phyloP scores from a whole-genome alignment of 2,329 filamentous ascomycete genomes.

The Colletotrichum melonis region DNA sequence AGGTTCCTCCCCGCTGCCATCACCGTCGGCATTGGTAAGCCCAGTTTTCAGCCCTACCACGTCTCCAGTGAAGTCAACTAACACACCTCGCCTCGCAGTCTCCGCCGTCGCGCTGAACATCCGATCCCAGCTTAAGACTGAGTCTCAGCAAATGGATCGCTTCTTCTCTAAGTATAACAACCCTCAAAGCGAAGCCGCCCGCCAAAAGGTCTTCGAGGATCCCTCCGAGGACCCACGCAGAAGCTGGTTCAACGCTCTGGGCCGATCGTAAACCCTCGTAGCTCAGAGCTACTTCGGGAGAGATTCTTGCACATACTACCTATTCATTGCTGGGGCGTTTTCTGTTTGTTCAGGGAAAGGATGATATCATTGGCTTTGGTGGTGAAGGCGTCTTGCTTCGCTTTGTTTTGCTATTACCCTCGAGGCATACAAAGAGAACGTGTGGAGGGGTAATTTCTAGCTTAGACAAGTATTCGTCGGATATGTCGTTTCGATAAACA shows the following conservation, averaged over 20 bases:
- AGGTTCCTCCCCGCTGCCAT: conserved; percentile 27
- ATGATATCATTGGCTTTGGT: neutral
- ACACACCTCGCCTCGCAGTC: neutral
- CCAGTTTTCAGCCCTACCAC: too few species aligned
- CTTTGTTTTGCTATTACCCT: neutral
- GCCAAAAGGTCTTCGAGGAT: conserved; percentile 47
- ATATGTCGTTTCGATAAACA: neutral
- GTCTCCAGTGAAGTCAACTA: neutral
- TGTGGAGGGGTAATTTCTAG: neutral
- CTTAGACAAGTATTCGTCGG: neutral
- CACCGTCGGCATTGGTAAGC: conserved; percentile 26
- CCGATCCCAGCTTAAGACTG: conserved; percentile 44
- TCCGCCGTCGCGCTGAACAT: conserved; percentile 47
- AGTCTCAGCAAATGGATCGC: conserved; percentile 49
- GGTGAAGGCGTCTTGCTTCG: neutral
- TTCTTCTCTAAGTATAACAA: conserved; percentile 52
- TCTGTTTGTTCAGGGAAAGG: neutral
- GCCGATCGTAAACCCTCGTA: conserved; percentile 41
- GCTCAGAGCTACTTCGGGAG: neutral
- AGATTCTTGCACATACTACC: neutral
- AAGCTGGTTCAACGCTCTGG: conserved; percentile 48
- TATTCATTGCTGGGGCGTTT: conserved; percentile 6
- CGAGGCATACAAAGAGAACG: neutral
- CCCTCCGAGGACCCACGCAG: conserved; percentile 46
- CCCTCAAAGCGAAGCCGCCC: conserved; percentile 48